Base-by-base conservation (phyloP, 2,329 filamentous ascomycete species). In the Aspergillus oerlinghausenensis region DNA sequence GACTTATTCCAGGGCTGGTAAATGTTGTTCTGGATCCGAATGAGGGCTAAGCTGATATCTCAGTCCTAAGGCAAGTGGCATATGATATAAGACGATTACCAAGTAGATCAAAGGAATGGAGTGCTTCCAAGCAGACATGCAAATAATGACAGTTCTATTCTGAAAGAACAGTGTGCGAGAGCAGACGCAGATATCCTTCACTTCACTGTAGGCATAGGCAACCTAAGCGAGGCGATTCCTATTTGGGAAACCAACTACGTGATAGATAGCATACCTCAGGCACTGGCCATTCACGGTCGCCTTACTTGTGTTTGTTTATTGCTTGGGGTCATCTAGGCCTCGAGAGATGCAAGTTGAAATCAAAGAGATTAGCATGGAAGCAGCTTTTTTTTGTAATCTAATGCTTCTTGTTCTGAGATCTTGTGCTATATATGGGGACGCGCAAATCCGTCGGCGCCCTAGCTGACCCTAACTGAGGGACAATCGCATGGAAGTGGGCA, bases 161-260 rank as follows among this genome's bases (percentile, higher is more conserved):
- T 47, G 2, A 23, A 47, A 11, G 21, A 47, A 23, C 21, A 26
- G 23, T 47, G 43, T 47, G 43, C 43, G 40, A 50, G 19, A 47
- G 19, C 29, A 58, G 55, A 54, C 47, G 56, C 56, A 59, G 45
- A 38, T 32, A 14, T 52, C n/a, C 45, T 59, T 56, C 50, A 58
- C 50, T 54, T 26, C 52, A 38, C 10, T 50, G 54, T 48, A 57
- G 52, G 38, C 43, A 53, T 28, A 47, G 49, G 48, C 38, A 62
- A 51, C 47, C 50, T 50, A 59, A 55, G 52, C 58, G 58, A 63
- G 49, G 53, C 55, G 60, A 63, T 61, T 43, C 60, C 58, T 32
- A 26, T 55, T 61, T 55, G 45, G 56, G 60, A 55, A 60, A 51
- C 43, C 29, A 54, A 21, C 21, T 52, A 55, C 35, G 52, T 61